Evolutionary conservation across 257 asterid species (phyloP).

Genomic region (Avicennia marina): DNA sequence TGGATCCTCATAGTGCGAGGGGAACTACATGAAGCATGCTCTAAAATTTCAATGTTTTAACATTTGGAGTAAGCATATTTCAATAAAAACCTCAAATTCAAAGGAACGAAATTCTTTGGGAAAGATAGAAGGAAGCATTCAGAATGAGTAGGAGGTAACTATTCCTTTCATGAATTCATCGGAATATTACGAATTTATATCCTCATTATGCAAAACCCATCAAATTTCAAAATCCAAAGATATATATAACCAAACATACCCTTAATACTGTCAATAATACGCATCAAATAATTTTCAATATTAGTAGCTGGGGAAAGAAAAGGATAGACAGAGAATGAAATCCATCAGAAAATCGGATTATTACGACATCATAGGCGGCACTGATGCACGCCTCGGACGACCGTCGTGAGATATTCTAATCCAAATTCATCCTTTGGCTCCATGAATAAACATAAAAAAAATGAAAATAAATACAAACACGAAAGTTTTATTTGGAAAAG

Average conservation of each 20-base stretch:
- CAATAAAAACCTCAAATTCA: background rate
- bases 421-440: constrained; percentile 49
- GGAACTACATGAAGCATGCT: too few species aligned
- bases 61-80: background rate
- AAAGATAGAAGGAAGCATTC: constrained; percentile 37
- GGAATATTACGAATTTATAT: constrained; percentile 31
- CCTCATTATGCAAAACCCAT: constrained; percentile 47
- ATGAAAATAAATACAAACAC: background rate
- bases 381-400: constrained; percentile 51
- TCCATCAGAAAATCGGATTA: constrained; percentile 55
- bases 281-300: background rate
- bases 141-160: constrained; percentile 88
- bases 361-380: constrained; percentile 43
- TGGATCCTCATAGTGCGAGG: constrained; percentile 44
- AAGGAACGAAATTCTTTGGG: background rate
- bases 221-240: background rate
- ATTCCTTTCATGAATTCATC: constrained; percentile 56
- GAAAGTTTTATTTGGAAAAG: background rate
- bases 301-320: too few species aligned
- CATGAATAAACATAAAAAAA: background rate
- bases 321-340: background rate
- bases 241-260: background rate
- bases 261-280: background rate
- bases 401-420: constrained; percentile 76
- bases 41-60: too few species aligned